phyloP scores from a whole-genome alignment of 176 grass and related monocot species.

The Raddia guianensis region DNA sequence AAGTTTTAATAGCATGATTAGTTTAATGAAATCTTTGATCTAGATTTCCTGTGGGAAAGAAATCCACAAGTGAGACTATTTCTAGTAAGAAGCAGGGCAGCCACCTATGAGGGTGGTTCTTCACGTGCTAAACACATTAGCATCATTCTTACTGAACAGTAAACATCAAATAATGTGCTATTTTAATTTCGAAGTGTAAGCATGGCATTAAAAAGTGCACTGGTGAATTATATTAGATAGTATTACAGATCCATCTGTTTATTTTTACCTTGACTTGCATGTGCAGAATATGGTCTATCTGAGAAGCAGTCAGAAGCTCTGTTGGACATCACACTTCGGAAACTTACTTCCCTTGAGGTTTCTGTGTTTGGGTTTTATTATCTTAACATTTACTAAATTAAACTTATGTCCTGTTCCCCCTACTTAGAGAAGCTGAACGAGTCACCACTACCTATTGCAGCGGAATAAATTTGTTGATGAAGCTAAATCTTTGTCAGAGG shows the following conservation, averaged over 20 bases:
- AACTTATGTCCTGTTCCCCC: background rate
- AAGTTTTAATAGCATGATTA: background rate
- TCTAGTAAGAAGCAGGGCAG: constrained; percentile 1
- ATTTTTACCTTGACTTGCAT: constrained; percentile 42
- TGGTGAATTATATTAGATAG: constrained; percentile 2
- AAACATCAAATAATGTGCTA: background rate
- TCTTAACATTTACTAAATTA: constrained; percentile 4
- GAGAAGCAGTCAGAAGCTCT: constrained; percentile 91
- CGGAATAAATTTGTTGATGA: constrained; percentile 94
- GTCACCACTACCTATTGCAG: constrained; percentile 56
- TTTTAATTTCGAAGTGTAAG: background rate
- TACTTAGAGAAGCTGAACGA: constrained; percentile 14
- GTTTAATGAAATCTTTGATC: background rate
- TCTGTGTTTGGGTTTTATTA: constrained; percentile 21
- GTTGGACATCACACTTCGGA: constrained; percentile 90
- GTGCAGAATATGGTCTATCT: constrained; percentile 74
- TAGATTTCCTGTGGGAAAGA: background rate
- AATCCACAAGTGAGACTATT: background rate
- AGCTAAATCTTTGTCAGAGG: constrained; percentile 61
- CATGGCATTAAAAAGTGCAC: background rate
- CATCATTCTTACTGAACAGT: background rate
- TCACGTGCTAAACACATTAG: constrained; percentile 27
- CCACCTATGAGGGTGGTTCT: background rate
- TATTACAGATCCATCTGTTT: constrained; percentile 10
- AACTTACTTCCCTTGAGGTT: constrained; percentile 95